phyloP scores from a whole-genome alignment of 306 rosid species.

The Comarum palustre region DNA sequence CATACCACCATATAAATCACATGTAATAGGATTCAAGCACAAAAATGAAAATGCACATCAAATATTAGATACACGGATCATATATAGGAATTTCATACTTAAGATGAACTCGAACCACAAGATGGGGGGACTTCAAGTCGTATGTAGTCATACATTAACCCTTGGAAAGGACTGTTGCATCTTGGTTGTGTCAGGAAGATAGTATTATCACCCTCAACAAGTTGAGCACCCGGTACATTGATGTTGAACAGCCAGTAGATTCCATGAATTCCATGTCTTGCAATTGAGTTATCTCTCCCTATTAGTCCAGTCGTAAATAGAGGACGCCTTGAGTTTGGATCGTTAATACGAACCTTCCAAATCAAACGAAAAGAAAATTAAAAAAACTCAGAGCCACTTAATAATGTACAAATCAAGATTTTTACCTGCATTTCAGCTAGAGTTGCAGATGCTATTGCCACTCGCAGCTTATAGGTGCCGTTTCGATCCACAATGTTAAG shows the following conservation, averaged over 20 bases:
- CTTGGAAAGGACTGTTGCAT: slow-evolving; percentile 70
- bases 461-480: slow-evolving; percentile 57
- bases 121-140: slow-evolving; percentile 74
- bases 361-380: not conserved
- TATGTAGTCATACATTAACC: slow-evolving; percentile 81
- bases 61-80: not conserved
- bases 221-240: slow-evolving; percentile 38
- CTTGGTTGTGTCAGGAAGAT: slow-evolving; percentile 72
- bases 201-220: slow-evolving; percentile 69
- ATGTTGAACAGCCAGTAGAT: slow-evolving; percentile 66
- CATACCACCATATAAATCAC: not conserved
- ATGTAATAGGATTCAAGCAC: not conserved
- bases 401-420: too few relatives aligned
- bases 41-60: not conserved
- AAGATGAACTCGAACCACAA: slow-evolving; percentile 9
- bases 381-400: not conserved
- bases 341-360: slow-evolving; percentile 67
- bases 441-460: slow-evolving; percentile 86
- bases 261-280: slow-evolving; percentile 94
- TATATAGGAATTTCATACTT: slow-evolving; percentile 6
- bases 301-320: slow-evolving; percentile 80
- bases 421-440: slow-evolving; percentile 77
- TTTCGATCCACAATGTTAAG: slow-evolving; percentile 42
- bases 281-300: slow-evolving; percentile 87
- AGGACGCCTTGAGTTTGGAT: slow-evolving; percentile 52